Evolutionary conservation across 108 stramenopile species (phyloP), one percentile per base, ranked within the genome.

Genomic region (Cylindrotheca closterium): DNA sequence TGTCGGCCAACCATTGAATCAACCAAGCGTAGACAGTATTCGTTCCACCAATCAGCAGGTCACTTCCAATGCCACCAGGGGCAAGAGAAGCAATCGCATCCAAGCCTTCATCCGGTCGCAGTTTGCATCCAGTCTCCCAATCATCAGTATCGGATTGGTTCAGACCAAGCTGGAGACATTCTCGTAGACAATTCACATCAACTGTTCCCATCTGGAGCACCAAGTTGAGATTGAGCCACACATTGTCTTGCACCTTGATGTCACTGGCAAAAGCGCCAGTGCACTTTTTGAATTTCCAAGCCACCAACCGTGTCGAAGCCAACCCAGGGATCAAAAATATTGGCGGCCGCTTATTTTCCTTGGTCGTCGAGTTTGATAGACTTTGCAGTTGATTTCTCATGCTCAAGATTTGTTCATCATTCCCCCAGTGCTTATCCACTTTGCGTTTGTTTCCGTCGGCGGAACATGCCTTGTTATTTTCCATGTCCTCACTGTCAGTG

Each of bases 11-110:
- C 89, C 89, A 95, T 67, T 90, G 87, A 42, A 88, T 88, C 30
- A 95, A 61, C 86, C 88, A 91, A 10, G 91, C 83, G 68, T 90
- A 95, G 19, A 95, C 88, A 7, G 94, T 92, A 58, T 92, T 95
- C 15, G 87, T 87, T 0, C 85, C 83, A 7, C 89, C 94, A 7
- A 91, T 79, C 10, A 95, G 74, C 32, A 89, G 46, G 8, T 79
- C 54, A 10, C 78, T 63, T 4, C 85, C 76, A 30, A 89, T 70
- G 7, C 85, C 78, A 42, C 84, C 86, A 21, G 89, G 88, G 30
- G 87, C 79, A 42, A 94, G 63, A n/a, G 79, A 80, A 4, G 78
- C 72, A 50, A 94, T 91, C 15, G 87, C 84, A 79, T 91, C 89
- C 30, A 94, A 58, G 12, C 93, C 93, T 75, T 91, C 93, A 49